Evolutionary conservation across 2,329 filamentous ascomycete species (phyloP).

Genomic region (Colletotrichum sp.): DNA sequence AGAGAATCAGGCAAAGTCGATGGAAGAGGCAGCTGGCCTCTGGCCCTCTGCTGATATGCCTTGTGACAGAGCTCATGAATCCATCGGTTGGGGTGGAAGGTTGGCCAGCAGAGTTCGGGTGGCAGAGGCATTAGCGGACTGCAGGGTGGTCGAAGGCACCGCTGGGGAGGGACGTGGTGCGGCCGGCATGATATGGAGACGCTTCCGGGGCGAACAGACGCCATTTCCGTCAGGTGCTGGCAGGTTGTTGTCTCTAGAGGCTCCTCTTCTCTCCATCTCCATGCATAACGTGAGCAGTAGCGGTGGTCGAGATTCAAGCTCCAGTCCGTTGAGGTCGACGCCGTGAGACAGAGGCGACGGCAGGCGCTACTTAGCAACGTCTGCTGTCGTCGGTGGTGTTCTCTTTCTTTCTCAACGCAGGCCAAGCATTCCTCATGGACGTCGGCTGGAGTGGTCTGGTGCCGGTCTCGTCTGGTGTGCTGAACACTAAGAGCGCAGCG

Average conservation of each 20-base stretch:
- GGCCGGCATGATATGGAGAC: constrained; percentile 7
- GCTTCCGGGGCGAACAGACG: constrained; percentile 7
- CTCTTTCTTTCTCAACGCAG: neutral
- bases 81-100: neutral
- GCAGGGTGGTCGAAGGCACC: neutral
- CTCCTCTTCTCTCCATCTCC: constrained; percentile 8
- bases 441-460: neutral
- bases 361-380: neutral
- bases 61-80: neutral
- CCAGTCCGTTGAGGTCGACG: neutral
- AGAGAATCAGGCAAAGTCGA: neutral
- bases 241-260: neutral
- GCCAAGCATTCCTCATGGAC: neutral
- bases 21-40: neutral
- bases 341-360: constrained; percentile 8
- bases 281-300: neutral
- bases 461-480: neutral
- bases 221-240: constrained; percentile 6
- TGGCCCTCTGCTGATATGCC: neutral
- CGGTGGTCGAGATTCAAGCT: neutral
- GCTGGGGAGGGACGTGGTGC: neutral
- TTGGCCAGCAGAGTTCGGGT: neutral
- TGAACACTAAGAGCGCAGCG: neutral
- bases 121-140: neutral
- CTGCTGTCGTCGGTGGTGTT: neutral